Percentiles rank a stretch among this genome's conserved stretches.
These are phyloP conservation scores for Rosellinia necatrix DNA, from an alignment of 2,329 filamentous ascomycete genomes.

Conservation along the genomic window DNA sequence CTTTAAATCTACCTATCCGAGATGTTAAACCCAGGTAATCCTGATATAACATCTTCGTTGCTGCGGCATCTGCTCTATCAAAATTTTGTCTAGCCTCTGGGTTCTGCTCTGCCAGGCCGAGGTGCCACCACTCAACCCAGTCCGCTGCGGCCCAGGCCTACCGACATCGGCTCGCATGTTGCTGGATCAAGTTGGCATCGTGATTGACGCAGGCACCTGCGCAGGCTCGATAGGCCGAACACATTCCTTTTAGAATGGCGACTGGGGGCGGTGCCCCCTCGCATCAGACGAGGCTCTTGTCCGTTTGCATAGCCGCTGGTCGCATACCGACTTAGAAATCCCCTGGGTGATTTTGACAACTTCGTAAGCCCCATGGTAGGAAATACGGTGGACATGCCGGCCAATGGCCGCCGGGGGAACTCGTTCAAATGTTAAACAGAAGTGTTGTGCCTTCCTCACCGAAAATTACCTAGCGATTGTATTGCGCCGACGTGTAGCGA, in stretches of 20 bases:
- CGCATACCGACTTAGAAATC: conserved; percentile 7
- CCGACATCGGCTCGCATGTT: no score
- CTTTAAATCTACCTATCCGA: no score
- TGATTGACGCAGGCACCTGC: background rate
- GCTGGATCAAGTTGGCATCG: no score
- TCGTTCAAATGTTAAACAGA: background rate
- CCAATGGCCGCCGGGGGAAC: background rate
- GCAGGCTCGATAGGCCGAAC: conserved; percentile 1
- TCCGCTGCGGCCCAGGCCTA: no score
- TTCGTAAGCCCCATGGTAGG: background rate
- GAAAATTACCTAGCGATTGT: background rate
- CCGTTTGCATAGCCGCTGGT: conserved; percentile 22
- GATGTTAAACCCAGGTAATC: no score
- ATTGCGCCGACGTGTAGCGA: background rate
- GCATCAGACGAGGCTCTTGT: conserved; percentile 16
- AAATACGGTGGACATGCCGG: background rate
- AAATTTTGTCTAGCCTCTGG: no score
- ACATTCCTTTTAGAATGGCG: conserved; percentile 8
- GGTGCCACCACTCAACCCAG: no score
- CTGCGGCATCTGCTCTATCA: no score
- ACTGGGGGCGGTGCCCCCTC: conserved; percentile 13
- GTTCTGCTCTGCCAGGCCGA: no score
- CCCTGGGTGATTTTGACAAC: background rate
- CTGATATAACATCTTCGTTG: no score
- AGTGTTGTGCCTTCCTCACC: conserved; percentile 3